A percentile compares a stretch with the other conserved stretches of the same genome.
Evolutionary conservation across 2,329 filamentous ascomycete species (phyloP).

Genomic region (Colletotrichum gigasporum): DNA sequence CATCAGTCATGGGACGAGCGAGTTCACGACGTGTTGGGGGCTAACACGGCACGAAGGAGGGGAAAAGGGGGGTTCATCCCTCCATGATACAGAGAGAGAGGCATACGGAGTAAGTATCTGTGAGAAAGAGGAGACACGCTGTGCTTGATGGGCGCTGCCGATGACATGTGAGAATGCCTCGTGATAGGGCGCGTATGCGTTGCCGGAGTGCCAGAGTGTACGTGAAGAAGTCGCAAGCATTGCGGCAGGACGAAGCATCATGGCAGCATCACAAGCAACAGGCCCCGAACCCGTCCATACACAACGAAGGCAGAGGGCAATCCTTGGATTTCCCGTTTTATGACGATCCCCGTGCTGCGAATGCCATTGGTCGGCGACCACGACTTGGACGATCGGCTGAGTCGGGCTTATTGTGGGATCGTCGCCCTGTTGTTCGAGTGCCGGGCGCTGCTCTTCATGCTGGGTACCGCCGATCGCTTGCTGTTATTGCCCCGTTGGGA

Average conservation of each 20-base stretch:
- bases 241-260: not conserved
- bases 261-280: not conserved
- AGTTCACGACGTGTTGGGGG: not conserved
- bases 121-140: not conserved
- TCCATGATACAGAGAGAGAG: not conserved
- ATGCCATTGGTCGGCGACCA: conserved; percentile 5
- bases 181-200: not conserved
- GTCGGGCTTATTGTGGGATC: conserved; percentile 31
- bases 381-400: conserved; percentile 16
- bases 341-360: conserved; percentile 18
- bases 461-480: conserved; percentile 24
- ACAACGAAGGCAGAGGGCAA: not conserved
- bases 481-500: conserved; percentile 4
- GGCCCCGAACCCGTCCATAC: conserved; percentile 11
- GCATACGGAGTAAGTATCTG: too few species aligned
- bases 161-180: conserved; percentile 1
- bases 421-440: conserved; percentile 10
- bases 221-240: not conserved
- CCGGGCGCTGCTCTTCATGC: conserved; percentile 17
- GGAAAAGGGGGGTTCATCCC: not conserved
- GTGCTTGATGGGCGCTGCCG: conserved; percentile 16
- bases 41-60: not conserved
- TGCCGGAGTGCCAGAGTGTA: not conserved
- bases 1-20: not conserved
- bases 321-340: not conserved